Evolutionary conservation across 129 eudicot genomes (phyloP), one percentile per base, ranked within the genome.

Genomic region (Escallonia herrerae): DNA sequence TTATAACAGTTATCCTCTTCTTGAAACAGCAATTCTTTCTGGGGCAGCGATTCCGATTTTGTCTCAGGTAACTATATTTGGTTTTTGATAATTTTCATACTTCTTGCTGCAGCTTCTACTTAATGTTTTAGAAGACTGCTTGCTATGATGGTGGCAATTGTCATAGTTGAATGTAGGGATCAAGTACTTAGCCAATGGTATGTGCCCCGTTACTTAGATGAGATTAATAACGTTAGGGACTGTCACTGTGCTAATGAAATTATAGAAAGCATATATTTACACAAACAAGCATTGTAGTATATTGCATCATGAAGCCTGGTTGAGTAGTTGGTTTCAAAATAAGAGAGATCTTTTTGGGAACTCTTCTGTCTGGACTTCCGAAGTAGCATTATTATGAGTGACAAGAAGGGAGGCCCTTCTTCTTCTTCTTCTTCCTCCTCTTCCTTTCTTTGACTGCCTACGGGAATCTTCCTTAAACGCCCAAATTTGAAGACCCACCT

Each of bases 21-120:
- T 55, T 68, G 66, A 55, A 61, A 82, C 95, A 94, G 99, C 96
- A 46, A 89, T 89, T 62, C 99, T 94, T 86, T 86, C 99, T 54
- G 99, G 99, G 57, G 99, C 99, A 56, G 89, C 99, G n/a, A 94
- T 89, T 77, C 99, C 99, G 15, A 70, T 94, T 67, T 77, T 94
- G 72, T 94, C 99, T 61, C 99, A 94, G 99, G 99, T 94, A 84
- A 65, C 67, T 67, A 44, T 52, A 56, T 39, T 57, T 44, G 15
- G 41, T 40, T 39, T 22, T 12, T 45, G 37, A 54, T 54, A 22
- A 52, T 39, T 14, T 15, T 53, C 2, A 7, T n/a, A 42, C 57
- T 65, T 59, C 8, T 43, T 63, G 43, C 53, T 73, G 57, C 38
- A 72, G 7, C 57, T 53, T 53, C 5, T 55, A 55, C 59, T 55